These are phyloP conservation scores for Hanseniaspora meyeri DNA, from an alignment of 805 yeast genomes.

Conservation along the genomic window DNA sequence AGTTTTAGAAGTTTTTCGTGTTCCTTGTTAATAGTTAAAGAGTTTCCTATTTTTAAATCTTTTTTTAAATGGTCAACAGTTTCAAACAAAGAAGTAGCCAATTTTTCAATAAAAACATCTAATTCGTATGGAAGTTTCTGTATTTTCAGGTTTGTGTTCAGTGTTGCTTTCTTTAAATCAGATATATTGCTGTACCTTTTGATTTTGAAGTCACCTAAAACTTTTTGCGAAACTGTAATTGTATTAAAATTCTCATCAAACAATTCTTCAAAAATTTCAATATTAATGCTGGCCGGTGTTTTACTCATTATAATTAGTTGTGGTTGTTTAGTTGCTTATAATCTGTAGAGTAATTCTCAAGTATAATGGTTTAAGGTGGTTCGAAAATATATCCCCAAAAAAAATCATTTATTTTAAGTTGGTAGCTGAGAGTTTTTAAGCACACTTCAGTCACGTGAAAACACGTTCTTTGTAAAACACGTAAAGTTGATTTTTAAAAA, in stretches of 20 bases:
- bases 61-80: conserved; percentile 20
- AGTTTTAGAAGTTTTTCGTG: not conserved
- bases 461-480: too few species aligned
- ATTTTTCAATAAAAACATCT: not conserved
- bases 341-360: too few species aligned
- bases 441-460: too few species aligned
- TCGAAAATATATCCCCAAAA: too few species aligned
- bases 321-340: not conserved
- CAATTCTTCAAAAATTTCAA: not conserved
- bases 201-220: not conserved
- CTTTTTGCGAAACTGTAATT: not conserved
- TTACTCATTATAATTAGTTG: not conserved
- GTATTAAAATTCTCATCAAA: not conserved
- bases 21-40: not conserved
- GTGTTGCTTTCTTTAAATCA: not conserved
- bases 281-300: not conserved
- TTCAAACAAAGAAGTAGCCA: conserved; percentile 16
- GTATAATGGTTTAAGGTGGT: too few species aligned
- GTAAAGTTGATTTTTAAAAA: too few species aligned
- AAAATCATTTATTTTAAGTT: too few species aligned
- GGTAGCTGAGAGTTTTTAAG: too few species aligned
- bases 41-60: conserved; percentile 17
- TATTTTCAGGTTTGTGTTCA: not conserved
- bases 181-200: not conserved
- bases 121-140: not conserved